These are phyloP conservation scores for Paraphoma chrysanthemicola DNA, from an alignment of 2,329 filamentous ascomycete species.

Conservation along the genomic window DNA sequence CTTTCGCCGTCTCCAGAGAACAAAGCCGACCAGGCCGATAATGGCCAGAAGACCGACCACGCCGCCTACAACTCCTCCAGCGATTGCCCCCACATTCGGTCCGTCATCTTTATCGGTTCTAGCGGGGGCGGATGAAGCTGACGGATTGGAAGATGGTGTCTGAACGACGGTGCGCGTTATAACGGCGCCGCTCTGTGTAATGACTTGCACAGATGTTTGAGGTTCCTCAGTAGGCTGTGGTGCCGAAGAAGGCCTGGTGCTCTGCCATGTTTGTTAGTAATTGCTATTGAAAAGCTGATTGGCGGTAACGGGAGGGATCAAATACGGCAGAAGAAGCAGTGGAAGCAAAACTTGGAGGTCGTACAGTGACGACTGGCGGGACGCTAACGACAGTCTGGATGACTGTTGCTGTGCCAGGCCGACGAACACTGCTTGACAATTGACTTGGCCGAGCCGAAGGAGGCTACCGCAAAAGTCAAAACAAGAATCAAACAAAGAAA, in stretches of 20 bases:
- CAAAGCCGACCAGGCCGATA: slow-evolving; percentile 46
- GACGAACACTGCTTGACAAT: slow-evolving; percentile 26
- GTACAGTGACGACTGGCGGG: slow-evolving; percentile 22
- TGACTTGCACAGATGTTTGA: slow-evolving; percentile 28
- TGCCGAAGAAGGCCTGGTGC: slow-evolving; percentile 14
- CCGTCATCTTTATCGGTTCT: slow-evolving; percentile 11
- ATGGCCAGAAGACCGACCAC: slow-evolving; percentile 45
- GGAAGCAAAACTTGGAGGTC: slow-evolving; percentile 4
- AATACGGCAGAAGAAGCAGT: slow-evolving; percentile 8
- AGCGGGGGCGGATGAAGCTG: slow-evolving; percentile 13
- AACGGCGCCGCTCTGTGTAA: slow-evolving; percentile 53
- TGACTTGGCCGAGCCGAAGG: slow-evolving; percentile 37
- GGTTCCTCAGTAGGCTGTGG: slow-evolving; percentile 14
- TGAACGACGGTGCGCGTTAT: slow-evolving; percentile 55
- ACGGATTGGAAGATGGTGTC: slow-evolving; percentile 27
- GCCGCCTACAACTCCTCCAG: slow-evolving; percentile 54
- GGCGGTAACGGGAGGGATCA: slow-evolving; percentile 27
- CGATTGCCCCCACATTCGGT: slow-evolving; percentile 53
- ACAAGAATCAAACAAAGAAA: slow-evolving; percentile 13
- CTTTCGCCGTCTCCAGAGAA: slow-evolving; percentile 47
- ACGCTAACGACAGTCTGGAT: slow-evolving; percentile 32
- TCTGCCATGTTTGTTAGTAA: slow-evolving; percentile 18
- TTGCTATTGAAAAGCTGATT: slow-evolving; percentile 12
- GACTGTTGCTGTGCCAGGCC: slow-evolving; percentile 34
- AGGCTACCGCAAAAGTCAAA: slow-evolving; percentile 44